A percentile compares a stretch with the other conserved stretches of the same genome.
phyloP scores from a whole-genome alignment of 2,329 filamentous ascomycete species.

The Penicillium sp. region DNA sequence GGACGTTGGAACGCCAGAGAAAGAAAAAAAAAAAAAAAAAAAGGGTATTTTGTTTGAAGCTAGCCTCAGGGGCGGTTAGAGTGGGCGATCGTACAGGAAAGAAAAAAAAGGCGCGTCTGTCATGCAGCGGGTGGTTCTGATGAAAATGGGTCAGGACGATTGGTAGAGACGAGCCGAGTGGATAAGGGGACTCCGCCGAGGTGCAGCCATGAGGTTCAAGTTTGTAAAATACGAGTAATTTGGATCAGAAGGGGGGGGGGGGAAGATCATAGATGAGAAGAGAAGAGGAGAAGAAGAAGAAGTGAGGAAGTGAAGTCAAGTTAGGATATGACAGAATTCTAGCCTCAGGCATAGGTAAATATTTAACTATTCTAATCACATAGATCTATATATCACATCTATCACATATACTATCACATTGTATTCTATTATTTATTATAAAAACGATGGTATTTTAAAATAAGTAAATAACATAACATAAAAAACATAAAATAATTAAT shows the following conservation, averaged over 20 bases:
- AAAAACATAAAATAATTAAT: too few relatives aligned
- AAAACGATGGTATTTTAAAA: too few relatives aligned
- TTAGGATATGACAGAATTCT: background rate
- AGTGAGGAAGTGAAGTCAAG: background rate
- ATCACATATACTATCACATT: too few relatives aligned
- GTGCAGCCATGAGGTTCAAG: slow-evolving; percentile 7
- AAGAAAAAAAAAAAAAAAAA: background rate
- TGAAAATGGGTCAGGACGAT: slow-evolving; percentile 5
- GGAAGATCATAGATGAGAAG: background rate
- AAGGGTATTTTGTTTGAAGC: slow-evolving; percentile 29
- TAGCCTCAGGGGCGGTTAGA: slow-evolving; percentile 19
- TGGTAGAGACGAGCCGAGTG: slow-evolving; percentile 7
- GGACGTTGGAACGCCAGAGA: slow-evolving; percentile 13
- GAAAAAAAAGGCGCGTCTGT: slow-evolving; percentile 10
- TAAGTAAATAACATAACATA: too few relatives aligned
- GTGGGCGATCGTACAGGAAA: slow-evolving; percentile 7
- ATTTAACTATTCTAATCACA: too few relatives aligned
- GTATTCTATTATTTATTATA: too few relatives aligned
- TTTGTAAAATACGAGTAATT: slow-evolving; percentile 6
- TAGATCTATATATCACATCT: too few relatives aligned
- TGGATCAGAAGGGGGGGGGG: background rate
- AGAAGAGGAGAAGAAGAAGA: background rate
- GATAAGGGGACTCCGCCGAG: slow-evolving; percentile 4
- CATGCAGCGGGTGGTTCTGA: slow-evolving; percentile 10
- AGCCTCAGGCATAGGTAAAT: background rate